Conservation (phyloP, 768 basidiomycete genomes). For the Leccinum aurantiacum region DNA sequence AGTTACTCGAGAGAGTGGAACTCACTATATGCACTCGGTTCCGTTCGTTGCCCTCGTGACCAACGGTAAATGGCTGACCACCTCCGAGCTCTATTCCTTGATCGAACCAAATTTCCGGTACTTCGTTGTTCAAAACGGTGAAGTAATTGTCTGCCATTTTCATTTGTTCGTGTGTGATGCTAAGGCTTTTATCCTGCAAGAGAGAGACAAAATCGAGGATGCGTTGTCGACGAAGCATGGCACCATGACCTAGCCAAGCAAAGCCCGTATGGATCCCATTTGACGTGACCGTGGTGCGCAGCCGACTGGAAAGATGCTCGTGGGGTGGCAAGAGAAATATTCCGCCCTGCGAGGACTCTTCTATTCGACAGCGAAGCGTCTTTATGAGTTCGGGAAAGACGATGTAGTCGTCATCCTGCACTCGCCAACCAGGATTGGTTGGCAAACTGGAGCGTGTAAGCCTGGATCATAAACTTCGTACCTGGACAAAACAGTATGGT, state of each 20-base stretch:
- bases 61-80: conserved; percentile 61
- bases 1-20: conserved; percentile 10
- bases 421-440: conserved; percentile 4
- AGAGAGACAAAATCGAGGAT: conserved; percentile 50
- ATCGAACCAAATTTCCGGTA: conserved; percentile 65
- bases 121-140: conserved; percentile 52
- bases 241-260: conserved; percentile 67
- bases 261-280: conserved; percentile 51
- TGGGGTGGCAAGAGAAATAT: conserved; percentile 62
- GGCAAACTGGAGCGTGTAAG: not conserved
- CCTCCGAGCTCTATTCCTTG: conserved; percentile 60
- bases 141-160: conserved; percentile 75
- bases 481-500: conserved; percentile 64
- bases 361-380: conserved; percentile 45
- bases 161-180: conserved; percentile 48
- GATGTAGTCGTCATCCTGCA: conserved; percentile 69
- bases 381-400: conserved; percentile 56
- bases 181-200: conserved; percentile 37
- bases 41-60: conserved; percentile 54
- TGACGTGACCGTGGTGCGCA: conserved; percentile 43
- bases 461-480: conserved; percentile 20
- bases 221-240: conserved; percentile 47
- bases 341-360: conserved; percentile 22
- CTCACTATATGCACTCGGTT: conserved; percentile 61
- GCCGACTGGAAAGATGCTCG: conserved; percentile 55